Percentiles rank a stretch among this genome's conserved stretches.
These are phyloP conservation scores for Metschnikowia vanudenii DNA, from an alignment of 805 yeast species.

Conservation along the genomic window DNA sequence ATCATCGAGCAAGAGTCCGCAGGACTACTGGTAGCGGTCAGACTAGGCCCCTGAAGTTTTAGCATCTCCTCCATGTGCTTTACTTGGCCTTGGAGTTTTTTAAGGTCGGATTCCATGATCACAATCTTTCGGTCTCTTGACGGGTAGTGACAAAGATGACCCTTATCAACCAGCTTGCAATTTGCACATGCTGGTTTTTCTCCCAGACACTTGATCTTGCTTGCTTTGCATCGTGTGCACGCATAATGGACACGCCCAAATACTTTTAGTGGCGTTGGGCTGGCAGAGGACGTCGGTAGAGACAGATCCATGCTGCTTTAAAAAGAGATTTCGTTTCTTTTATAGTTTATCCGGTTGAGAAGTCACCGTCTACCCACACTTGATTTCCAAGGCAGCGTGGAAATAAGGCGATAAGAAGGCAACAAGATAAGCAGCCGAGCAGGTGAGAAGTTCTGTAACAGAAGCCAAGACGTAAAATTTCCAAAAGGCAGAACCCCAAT, in stretches of 20 bases:
- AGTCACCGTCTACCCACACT: too few species aligned
- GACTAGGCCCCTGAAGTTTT: slow-evolving; percentile 13
- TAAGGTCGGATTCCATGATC: slow-evolving; percentile 42
- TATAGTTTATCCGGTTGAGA: background rate
- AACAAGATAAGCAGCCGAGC: too few species aligned
- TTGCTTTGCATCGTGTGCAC: slow-evolving; percentile 40
- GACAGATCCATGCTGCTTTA: background rate
- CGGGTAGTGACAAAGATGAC: slow-evolving; percentile 35
- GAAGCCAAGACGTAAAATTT: too few species aligned
- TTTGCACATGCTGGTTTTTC: slow-evolving; percentile 42
- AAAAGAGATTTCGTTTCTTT: too few species aligned
- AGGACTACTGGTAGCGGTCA: slow-evolving; percentile 3
- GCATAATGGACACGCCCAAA: slow-evolving; percentile 45
- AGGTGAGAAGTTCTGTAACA: too few species aligned
- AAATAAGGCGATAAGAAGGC: too few species aligned
- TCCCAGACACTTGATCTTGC: slow-evolving; percentile 43
- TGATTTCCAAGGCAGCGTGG: too few species aligned
- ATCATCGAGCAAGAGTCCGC: slow-evolving; percentile 1
- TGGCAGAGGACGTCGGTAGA: background rate
- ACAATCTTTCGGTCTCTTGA: slow-evolving; percentile 40
- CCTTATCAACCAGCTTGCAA: slow-evolving; percentile 34
- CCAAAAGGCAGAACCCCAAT: too few species aligned
- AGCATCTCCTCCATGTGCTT: slow-evolving; percentile 27
- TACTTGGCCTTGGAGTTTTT: slow-evolving; percentile 33
- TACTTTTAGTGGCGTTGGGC: slow-evolving; percentile 36